phyloP scores from a whole-genome alignment of 1,284 basidiomycete genomes.

The Xanthoconium separans region DNA sequence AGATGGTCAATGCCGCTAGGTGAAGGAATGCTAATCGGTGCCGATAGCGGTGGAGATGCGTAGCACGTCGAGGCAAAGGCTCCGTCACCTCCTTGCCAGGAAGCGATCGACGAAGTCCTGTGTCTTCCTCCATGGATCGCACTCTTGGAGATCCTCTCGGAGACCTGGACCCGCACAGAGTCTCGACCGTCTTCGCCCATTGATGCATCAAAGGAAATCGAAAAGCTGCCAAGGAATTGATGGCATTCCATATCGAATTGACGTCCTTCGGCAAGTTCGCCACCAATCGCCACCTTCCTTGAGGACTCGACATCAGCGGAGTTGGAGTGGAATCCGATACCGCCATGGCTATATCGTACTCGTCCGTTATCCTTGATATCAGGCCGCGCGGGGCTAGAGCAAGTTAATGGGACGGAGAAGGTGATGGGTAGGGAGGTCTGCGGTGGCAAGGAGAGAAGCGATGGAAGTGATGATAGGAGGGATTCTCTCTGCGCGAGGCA shows the following conservation, averaged over 20 bases:
- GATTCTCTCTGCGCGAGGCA: slow-evolving; percentile 45
- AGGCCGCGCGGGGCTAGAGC: slow-evolving; percentile 37
- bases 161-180: slow-evolving; percentile 66
- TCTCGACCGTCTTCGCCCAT: slow-evolving; percentile 67
- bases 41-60: slow-evolving; percentile 33
- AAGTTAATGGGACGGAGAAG: slow-evolving; percentile 51
- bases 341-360: slow-evolving; percentile 40
- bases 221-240: slow-evolving; percentile 53
- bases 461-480: slow-evolving; percentile 69
- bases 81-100: slow-evolving; percentile 27
- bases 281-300: slow-evolving; percentile 31
- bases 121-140: slow-evolving; percentile 27
- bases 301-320: slow-evolving; percentile 37
- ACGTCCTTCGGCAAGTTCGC: slow-evolving; percentile 40
- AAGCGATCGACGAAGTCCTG: slow-evolving; percentile 30
- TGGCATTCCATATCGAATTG: slow-evolving; percentile 51
- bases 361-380: slow-evolving; percentile 58
- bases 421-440: slow-evolving; percentile 51
- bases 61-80: slow-evolving; percentile 25
- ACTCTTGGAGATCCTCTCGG: slow-evolving; percentile 42
- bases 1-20: slow-evolving; percentile 25
- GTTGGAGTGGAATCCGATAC: slow-evolving; percentile 54
- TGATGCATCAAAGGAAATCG: slow-evolving; percentile 69
- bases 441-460: slow-evolving; percentile 64
- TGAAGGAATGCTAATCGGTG: slow-evolving; percentile 19